Conservation (phyloP, 2,329 filamentous ascomycete species). For the Fusarium sp. region DNA sequence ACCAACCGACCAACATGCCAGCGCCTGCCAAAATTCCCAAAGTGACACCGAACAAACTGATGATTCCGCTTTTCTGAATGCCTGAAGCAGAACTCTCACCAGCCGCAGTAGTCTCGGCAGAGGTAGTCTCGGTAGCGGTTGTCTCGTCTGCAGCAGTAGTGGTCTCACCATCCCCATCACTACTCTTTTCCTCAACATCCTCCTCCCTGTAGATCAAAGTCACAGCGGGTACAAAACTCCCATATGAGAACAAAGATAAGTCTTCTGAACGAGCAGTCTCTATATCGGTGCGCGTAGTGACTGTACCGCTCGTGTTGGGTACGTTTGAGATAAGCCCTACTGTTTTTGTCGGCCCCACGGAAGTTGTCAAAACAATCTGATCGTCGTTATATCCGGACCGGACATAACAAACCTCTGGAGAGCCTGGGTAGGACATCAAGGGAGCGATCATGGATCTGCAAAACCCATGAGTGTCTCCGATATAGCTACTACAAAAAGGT, state of each 20-base stretch:
- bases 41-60: neutral
- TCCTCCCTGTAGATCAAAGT: neutral
- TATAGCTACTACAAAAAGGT: neutral
- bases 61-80: neutral
- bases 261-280: too few relatives aligned
- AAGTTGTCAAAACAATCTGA: neutral
- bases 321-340: too few relatives aligned
- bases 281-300: too few relatives aligned
- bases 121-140: neutral
- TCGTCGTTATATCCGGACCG: too few relatives aligned
- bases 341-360: too few relatives aligned
- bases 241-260: too few relatives aligned
- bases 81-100: neutral
- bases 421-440: too few relatives aligned
- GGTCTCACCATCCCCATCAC: neutral
- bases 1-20: conserved; percentile 9
- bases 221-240: neutral
- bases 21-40: conserved; percentile 7
- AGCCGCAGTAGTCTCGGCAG: neutral
- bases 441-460: conserved; percentile 4
- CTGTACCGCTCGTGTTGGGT: too few relatives aligned
- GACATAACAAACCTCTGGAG: too few relatives aligned
- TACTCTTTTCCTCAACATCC: neutral
- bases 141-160: neutral
- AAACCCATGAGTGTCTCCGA: too few relatives aligned